phyloP scores from a whole-genome alignment of 371 early-diverging fungal species.

The Globomyces sp. region DNA sequence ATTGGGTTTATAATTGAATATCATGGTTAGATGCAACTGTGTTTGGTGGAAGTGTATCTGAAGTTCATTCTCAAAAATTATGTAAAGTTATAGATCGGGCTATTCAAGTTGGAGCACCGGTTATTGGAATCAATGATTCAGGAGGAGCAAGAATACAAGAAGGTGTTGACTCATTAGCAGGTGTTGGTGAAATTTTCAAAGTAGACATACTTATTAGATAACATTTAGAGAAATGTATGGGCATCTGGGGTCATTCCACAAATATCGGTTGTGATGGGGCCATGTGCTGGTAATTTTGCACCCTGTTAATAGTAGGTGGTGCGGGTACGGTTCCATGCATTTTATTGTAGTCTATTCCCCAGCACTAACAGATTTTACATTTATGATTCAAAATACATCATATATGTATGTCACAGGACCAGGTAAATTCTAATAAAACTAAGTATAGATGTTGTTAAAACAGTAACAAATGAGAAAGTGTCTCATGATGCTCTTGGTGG shows the following conservation, averaged over 20 bases:
- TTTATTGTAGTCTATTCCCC: constrained; percentile 92
- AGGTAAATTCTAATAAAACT: too few species aligned
- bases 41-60: constrained; percentile 87
- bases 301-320: neutral
- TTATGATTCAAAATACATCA: constrained; percentile 96
- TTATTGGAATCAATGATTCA: constrained; percentile 94
- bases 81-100: constrained; percentile 92
- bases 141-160: constrained; percentile 98
- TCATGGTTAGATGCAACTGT: constrained; percentile 76
- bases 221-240: constrained; percentile 74
- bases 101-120: constrained; percentile 88
- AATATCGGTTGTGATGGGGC: constrained; percentile 95
- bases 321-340: neutral
- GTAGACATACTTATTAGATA: too few species aligned
- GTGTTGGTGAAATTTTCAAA: constrained; percentile 91
- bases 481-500: constrained; percentile 96
- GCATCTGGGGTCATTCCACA: constrained; percentile 96
- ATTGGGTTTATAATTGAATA: too few species aligned
- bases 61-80: constrained; percentile 89
- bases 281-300: constrained; percentile 72
- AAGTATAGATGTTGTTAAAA: constrained; percentile 81
- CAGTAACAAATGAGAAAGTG: constrained; percentile 91
- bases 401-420: constrained; percentile 97
- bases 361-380: constrained; percentile 93
- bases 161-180: constrained; percentile 94